These are phyloP conservation scores for Hyphopichia burtonii DNA, from an alignment of 1,139 yeast species.

Conservation along the genomic window DNA sequence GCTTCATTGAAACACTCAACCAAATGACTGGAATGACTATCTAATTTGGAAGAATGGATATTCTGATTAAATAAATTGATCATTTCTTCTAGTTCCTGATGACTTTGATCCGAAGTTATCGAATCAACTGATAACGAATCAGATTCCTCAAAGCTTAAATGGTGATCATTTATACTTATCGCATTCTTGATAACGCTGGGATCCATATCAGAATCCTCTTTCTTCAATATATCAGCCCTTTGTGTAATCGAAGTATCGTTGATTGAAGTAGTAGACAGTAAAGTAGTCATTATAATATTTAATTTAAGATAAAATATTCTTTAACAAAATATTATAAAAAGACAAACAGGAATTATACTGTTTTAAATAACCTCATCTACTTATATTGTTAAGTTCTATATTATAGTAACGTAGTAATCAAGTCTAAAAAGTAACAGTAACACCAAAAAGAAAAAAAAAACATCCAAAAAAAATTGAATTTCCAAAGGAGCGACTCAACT, in stretches of 20 bases:
- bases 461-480: no score
- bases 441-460: no score
- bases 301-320: no score
- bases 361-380: no score
- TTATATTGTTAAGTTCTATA: no score
- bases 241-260: background rate
- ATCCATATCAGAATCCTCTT: background rate
- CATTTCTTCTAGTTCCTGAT: background rate
- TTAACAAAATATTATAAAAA: no score
- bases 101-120: constrained; percentile 1
- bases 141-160: background rate
- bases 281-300: background rate
- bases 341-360: background rate
- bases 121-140: constrained; percentile 4
- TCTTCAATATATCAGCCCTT: background rate
- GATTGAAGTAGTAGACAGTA: background rate
- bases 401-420: no score
- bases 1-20: constrained; percentile 29
- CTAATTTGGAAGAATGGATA: constrained; percentile 9
- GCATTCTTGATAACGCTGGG: background rate
- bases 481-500: no score
- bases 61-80: constrained; percentile 10
- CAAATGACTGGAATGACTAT: constrained; percentile 15
- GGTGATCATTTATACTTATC: background rate
- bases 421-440: no score